A percentile compares a stretch with the other conserved stretches of the same genome.
These are phyloP conservation scores for Yamadazyma sp. DNA, from an alignment of 805 yeast genomes.

Conservation along the genomic window DNA sequence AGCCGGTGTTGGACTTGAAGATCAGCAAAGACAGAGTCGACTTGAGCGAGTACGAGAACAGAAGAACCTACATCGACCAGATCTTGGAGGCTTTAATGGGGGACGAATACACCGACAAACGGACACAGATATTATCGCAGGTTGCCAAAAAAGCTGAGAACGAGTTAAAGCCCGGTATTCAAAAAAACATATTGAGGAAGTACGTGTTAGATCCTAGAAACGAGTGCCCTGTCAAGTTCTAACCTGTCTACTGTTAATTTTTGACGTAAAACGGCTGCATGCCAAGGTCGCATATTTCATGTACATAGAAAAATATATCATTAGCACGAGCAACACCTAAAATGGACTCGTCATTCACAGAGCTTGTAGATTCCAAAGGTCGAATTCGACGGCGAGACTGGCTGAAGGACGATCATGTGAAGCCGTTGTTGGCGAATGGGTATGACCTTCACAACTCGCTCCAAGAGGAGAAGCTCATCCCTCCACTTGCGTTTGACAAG, in stretches of 20 bases:
- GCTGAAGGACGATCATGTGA: neutral
- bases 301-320: constrained; percentile 8
- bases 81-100: constrained; percentile 36
- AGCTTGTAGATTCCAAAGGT: too few species aligned
- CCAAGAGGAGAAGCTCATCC: constrained; percentile 19
- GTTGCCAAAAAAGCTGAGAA: constrained; percentile 20
- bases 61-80: constrained; percentile 26
- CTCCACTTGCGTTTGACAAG: constrained; percentile 25
- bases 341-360: too few species aligned
- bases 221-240: constrained; percentile 22
- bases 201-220: constrained; percentile 44
- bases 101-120: constrained; percentile 22
- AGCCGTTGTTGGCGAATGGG: constrained; percentile 11
- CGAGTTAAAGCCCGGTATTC: constrained; percentile 39
- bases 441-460: constrained; percentile 12
- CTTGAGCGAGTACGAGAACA: constrained; percentile 27
- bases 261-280: neutral
- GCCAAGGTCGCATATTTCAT: constrained; percentile 6
- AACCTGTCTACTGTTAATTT: neutral
- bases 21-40: constrained; percentile 24
- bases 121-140: constrained; percentile 22
- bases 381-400: too few species aligned
- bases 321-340: neutral
- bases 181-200: constrained; percentile 69
- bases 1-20: constrained; percentile 38